These are phyloP conservation scores for Colletotrichum camelliae DNA, from an alignment of 2,329 filamentous ascomycete genomes.

Conservation along the genomic window DNA sequence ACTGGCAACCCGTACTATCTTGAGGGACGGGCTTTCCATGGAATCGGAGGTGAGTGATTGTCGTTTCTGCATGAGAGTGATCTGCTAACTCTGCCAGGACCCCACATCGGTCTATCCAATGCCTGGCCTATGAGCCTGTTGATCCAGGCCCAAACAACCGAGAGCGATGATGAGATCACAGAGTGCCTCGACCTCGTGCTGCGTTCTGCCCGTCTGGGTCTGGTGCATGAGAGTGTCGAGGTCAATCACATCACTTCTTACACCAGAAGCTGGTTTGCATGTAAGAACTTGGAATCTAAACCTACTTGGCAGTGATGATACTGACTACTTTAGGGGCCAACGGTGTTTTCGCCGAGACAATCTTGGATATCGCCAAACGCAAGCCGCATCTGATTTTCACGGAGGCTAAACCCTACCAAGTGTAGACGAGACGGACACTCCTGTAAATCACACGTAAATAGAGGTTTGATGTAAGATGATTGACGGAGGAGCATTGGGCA, in stretches of 20 bases:
- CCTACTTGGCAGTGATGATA: neutral
- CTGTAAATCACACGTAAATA: neutral
- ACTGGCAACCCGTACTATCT: slow-evolving; percentile 89
- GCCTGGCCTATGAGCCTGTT: slow-evolving; percentile 98
- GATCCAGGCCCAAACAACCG: slow-evolving; percentile 87
- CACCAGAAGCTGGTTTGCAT: slow-evolving; percentile 93
- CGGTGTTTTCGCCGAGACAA: slow-evolving; percentile 91
- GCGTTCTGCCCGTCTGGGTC: slow-evolving; percentile 74
- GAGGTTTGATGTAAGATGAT: neutral
- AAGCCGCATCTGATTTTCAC: slow-evolving; percentile 88
- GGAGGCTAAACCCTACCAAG: slow-evolving; percentile 63
- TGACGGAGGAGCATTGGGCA: neutral
- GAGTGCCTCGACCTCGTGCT: slow-evolving; percentile 77
- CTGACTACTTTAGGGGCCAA: slow-evolving; percentile 71
- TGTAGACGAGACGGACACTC: slow-evolving; percentile 32
- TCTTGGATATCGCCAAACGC: slow-evolving; percentile 85
- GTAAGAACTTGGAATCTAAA: slow-evolving; percentile 35
- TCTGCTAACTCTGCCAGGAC: slow-evolving; percentile 39
- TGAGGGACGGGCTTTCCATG: slow-evolving; percentile 75
- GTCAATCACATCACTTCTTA: slow-evolving; percentile 72
- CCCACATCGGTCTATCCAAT: slow-evolving; percentile 81
- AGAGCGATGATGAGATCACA: slow-evolving; percentile 82
- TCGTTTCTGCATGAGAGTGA: too few relatives aligned
- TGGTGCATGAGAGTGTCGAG: slow-evolving; percentile 92
- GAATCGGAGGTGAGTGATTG: slow-evolving; percentile 78